Percentiles rank a stretch among this genome's conserved stretches.
These are phyloP conservation scores for Talaromyces nanjingensis DNA, from an alignment of 495 filamentous ascomycete genomes.

Conservation along the genomic window DNA sequence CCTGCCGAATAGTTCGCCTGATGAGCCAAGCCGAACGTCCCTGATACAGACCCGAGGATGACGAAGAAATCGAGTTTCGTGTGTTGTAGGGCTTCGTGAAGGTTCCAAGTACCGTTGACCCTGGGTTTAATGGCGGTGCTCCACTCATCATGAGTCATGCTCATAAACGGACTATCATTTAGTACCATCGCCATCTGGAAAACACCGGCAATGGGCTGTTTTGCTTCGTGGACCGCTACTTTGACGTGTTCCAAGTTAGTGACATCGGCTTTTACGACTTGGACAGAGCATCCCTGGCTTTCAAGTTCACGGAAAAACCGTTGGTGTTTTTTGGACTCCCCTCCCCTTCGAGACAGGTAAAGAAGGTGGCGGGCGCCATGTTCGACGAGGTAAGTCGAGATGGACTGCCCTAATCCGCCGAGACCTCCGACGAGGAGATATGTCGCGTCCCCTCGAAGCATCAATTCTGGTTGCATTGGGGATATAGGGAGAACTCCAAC, in stretches of 20 bases:
- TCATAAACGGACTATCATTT: not conserved
- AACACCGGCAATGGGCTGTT: conserved; percentile 48
- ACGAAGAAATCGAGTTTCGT: conserved; percentile 46
- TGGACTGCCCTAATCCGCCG: conserved; percentile 35
- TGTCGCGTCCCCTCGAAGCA: conserved; percentile 18
- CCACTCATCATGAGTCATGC: conserved; percentile 9
- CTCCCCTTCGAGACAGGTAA: conserved; percentile 45
- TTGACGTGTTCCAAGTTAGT: conserved; percentile 15
- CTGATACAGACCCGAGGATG: conserved; percentile 35
- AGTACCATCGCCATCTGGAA: conserved; percentile 40
- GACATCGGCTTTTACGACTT: conserved; percentile 33
- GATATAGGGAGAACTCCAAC: conserved; percentile 10
- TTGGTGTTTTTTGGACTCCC: conserved; percentile 2
- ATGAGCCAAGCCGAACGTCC: conserved; percentile 33
- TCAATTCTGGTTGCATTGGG: conserved; percentile 3
- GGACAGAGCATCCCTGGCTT: conserved; percentile 17
- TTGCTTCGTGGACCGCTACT: conserved; percentile 9
- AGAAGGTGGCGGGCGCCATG: conserved; percentile 50
- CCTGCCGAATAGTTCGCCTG: conserved; percentile 40
- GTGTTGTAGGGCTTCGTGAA: conserved; percentile 16
- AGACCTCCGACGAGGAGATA: conserved; percentile 41
- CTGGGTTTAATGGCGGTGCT: conserved; percentile 12
- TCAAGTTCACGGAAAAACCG: conserved; percentile 10
- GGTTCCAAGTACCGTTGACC: conserved; percentile 15
- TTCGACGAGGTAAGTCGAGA: conserved; percentile 50